Base-by-base conservation (phyloP, 2,329 filamentous ascomycete genomes). In the Pseudocercospora crystallina region DNA sequence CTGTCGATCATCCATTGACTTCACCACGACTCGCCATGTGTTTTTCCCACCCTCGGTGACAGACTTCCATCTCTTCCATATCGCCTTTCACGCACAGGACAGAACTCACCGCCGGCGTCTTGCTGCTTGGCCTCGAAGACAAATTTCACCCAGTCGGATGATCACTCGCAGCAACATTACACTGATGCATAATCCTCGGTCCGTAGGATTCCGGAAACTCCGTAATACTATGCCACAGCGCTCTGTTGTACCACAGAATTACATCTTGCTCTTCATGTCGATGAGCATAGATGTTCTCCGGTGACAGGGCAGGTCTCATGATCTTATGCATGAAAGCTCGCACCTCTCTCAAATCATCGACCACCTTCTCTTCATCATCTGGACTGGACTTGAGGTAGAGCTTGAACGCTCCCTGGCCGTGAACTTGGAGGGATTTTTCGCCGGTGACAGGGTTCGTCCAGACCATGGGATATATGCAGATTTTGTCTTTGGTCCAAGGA, bases 381-480 rank as follows among this genome's bases (percentile, higher is more conserved):
- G 51, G 35, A 37, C 36, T 47, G n/a, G 13, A n/a, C 29, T 50
- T 53, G 9, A 49, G 41, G 32, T 50, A 50, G 9, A 53, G 36
- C 36, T 50, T 53, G 41, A 45, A 46, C 5, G 51, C 51, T 1
- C 51, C 51, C 37, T 53, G 51, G 3, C 51, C 51, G 34, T 53
- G 51, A n/a, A 53, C 51, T 43, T 53, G 51, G 5, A 53, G 15
- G 12, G 51, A 53, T 9, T 49, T 41, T 20, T 53, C 46, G 20
- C 47, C 47, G 0, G 51, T 53, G 10, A 35, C 37, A 1, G 51
- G 51, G 32, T 53, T 53, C 13, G 51, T 49, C 51, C 51, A 53
- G 41, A 53, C 51, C 47, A 53, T 53, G 11, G 51, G 51, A 17
- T 53, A 53, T 8, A 53, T 30, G 26, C 51, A 53, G n/a, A 53